Conservation (phyloP, 495 filamentous ascomycete genomes). For the Tuber aestivum region DNA sequence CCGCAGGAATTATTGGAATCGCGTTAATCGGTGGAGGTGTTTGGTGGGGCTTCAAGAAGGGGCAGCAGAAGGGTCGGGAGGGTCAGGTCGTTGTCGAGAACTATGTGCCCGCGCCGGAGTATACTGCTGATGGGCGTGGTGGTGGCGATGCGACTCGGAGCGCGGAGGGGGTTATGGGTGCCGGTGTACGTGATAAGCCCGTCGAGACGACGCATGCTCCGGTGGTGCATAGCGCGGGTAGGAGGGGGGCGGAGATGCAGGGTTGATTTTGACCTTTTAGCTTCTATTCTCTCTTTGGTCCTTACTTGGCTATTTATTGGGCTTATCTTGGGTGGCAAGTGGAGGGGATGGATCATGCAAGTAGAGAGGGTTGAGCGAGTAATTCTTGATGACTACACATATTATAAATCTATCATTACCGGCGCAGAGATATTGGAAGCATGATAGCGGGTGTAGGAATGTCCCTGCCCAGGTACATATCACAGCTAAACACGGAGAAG, state of each 20-base stretch:
- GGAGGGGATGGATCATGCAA: background rate
- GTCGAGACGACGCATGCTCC: background rate
- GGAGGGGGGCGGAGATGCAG: background rate
- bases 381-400: background rate
- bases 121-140: background rate
- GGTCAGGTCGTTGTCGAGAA: background rate
- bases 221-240: background rate
- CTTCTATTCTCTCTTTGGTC: background rate
- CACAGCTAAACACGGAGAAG: too few relatives aligned
- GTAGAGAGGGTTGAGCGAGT: background rate
- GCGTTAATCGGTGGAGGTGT: background rate
- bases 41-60: background rate
- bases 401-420: background rate
- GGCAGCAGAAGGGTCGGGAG: background rate
- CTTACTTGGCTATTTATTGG: background rate
- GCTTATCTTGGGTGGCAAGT: too few relatives aligned
- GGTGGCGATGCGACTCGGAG: background rate
- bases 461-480: too few relatives aligned
- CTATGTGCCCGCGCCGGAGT: background rate
- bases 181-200: background rate
- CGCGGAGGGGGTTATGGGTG: background rate
- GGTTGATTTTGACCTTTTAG: background rate
- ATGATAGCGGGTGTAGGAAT: too few relatives aligned
- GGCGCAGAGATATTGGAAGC: background rate
- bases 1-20: background rate